Evolutionary conservation across 306 rosid species (phyloP), one percentile per base, ranked within the genome.

Genomic region (Rosa chinensis): DNA sequence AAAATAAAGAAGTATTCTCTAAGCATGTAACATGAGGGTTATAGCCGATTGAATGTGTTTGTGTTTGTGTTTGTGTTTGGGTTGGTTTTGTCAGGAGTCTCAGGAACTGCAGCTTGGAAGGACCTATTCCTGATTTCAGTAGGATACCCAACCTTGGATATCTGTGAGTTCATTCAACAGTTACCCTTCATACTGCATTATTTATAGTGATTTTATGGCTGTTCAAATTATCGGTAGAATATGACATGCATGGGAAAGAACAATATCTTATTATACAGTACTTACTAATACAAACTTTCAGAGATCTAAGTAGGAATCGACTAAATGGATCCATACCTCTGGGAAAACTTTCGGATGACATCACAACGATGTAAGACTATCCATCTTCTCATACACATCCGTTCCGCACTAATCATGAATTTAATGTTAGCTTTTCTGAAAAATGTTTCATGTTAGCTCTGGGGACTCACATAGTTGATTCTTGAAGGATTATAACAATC

Each of bases 51-150:
- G 70, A 55, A 37, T 13, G 17, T 67, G 70, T 77, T 73, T 82
- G 68, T 77, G 39, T 58, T 66, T 13, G 17, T 67, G 70, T 77
- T 73, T 82, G 68, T 77, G 39, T 58, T 66, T 74, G 82, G 50
- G 39, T 85, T 84, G 76, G 62, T 76, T 72, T 70, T 83, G 8
- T 67, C 82, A 96, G 99, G 97, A 91, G 97, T 73, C 90, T 96
- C 73, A 86, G 97, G 86, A 93, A 91, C 83, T 96, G 98, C 90
- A 85, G 12, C 76, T 86, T 96, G 84, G 87, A 75, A 80, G 99
- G 99, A 73, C 89, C 88, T n/a, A 69, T 96, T 78, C 99, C 99
- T 73, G 90, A 96, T 88, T 81, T 96, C 39, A 93, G 97, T 84
- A 48, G 48, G 56, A 85, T 93, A 82, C 85, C 86, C 8, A 10